A percentile compares a stretch with the other conserved stretches of the same genome.
These are phyloP conservation scores for Podaxis sp. DNA, from an alignment of 768 basidiomycete genomes.

Conservation along the genomic window DNA sequence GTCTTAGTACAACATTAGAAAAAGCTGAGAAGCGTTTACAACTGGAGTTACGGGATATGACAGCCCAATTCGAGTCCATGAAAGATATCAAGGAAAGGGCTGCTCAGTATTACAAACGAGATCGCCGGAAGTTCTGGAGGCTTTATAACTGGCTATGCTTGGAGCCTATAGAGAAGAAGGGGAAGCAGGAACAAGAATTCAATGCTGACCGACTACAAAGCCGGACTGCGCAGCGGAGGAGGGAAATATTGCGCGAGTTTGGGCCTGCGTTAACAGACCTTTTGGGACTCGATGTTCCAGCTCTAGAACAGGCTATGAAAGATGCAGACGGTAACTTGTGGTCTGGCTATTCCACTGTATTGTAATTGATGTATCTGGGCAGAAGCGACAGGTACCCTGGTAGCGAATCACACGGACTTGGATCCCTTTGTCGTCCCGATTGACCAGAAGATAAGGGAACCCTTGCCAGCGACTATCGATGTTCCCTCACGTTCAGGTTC, in stretches of 20 bases:
- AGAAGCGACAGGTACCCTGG: not conserved
- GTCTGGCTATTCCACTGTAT: not conserved
- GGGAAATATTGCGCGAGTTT: conserved; percentile 6
- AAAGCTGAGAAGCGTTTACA: conserved; percentile 10
- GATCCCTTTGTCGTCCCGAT: not conserved
- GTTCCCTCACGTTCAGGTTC: not conserved
- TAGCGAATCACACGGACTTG: not conserved
- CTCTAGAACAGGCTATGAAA: conserved; percentile 18
- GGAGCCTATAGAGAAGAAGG: conserved; percentile 12
- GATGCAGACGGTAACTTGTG: not conserved
- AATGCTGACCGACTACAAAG: conserved; percentile 9
- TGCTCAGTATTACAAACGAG: conserved; percentile 27
- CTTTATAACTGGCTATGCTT: conserved; percentile 34
- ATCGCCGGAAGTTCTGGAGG: conserved; percentile 50
- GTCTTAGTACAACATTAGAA: conserved; percentile 3
- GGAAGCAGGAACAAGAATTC: not conserved
- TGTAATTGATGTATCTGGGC: not conserved
- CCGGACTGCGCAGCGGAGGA: conserved; percentile 2
- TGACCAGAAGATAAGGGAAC: not conserved
- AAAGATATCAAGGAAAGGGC: conserved; percentile 38
- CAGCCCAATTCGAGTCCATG: conserved; percentile 42
- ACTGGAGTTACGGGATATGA: conserved; percentile 29
- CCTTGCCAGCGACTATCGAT: not conserved
- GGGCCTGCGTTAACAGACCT: conserved; percentile 15
- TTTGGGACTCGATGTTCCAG: conserved; percentile 32